A percentile compares a stretch with the other conserved stretches of the same genome.
phyloP scores from a whole-genome alignment of 495 filamentous ascomycete species.

The Aspergillus funiculosus region DNA sequence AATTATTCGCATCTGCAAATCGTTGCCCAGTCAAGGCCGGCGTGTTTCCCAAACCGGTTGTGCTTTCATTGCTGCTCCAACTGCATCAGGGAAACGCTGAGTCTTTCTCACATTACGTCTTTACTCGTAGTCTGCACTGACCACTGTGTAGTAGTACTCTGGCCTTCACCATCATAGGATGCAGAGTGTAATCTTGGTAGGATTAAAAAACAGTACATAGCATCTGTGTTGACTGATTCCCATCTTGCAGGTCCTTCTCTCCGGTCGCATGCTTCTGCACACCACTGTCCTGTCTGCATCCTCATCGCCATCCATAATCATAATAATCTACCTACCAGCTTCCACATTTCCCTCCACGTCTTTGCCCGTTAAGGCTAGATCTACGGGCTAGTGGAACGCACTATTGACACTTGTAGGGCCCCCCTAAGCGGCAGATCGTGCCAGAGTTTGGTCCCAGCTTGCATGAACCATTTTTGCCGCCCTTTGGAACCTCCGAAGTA shows the following conservation, averaged over 20 bases:
- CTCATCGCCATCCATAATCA: slow-evolving; percentile 5
- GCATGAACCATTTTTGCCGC: slow-evolving; percentile 22
- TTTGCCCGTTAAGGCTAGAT: slow-evolving; percentile 12
- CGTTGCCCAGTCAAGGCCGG: slow-evolving; percentile 8
- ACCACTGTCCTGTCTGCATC: slow-evolving; percentile 13
- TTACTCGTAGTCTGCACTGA: no score
- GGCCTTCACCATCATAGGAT: background rate
- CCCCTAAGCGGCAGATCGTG: slow-evolving; percentile 25
- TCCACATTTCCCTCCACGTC: slow-evolving; percentile 4
- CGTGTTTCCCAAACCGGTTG: slow-evolving; percentile 11
- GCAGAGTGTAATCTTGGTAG: background rate
- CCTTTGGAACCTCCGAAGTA: background rate
- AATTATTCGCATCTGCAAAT: slow-evolving; percentile 8
- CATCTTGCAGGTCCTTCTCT: slow-evolving; percentile 6
- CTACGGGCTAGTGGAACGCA: slow-evolving; percentile 12
- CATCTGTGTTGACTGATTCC: background rate
- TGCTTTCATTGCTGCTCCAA: no score
- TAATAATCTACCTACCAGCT: slow-evolving; percentile 5
- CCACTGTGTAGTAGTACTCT: background rate
- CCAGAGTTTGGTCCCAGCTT: slow-evolving; percentile 20
- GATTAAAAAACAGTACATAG: no score
- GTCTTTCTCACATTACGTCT: no score
- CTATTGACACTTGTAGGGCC: slow-evolving; percentile 23
- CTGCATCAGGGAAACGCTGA: slow-evolving; percentile 8
- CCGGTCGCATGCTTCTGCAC: slow-evolving; percentile 12